These are phyloP conservation scores for Amaranthus hypochondriacus DNA, from an alignment of 148 eudicot genomes.

Conservation along the genomic window DNA sequence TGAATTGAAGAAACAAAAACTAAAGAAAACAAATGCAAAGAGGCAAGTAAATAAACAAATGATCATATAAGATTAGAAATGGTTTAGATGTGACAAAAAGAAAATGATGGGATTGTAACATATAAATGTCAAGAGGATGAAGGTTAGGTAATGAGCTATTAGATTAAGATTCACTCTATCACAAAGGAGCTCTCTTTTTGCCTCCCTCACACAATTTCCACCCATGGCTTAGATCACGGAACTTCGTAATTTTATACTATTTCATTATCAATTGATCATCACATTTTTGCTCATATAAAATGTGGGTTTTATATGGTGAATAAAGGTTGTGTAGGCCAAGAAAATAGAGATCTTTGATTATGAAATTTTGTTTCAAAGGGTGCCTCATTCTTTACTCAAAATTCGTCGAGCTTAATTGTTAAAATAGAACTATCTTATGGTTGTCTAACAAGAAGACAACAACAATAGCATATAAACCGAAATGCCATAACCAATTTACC, in stretches of 20 bases:
- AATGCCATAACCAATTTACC: conserved; percentile 8
- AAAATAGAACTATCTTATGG: conserved; percentile 6
- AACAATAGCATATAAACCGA: conserved; percentile 11
- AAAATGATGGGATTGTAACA: conserved; percentile 29
- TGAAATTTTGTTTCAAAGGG: conserved; percentile 23
- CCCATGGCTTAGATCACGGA: conserved; percentile 49
- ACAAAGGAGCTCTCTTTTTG: conserved; percentile 79
- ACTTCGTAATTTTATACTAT: conserved; percentile 15
- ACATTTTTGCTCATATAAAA: conserved; percentile 10
- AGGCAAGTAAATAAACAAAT: conserved; percentile 48
- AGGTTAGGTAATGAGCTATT: conserved; percentile 57
- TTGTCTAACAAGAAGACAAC: conserved; percentile 17
- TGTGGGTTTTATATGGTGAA: conserved; percentile 19
- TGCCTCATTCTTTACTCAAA: conserved; percentile 18
- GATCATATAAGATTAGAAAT: conserved; percentile 40
- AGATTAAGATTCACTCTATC: conserved; percentile 24
- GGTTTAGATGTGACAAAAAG: conserved; percentile 43
- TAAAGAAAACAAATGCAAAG: conserved; percentile 22
- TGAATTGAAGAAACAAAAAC: conserved; percentile 24
- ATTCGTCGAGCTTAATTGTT: conserved; percentile 2
- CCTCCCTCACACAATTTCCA: conserved; percentile 41
- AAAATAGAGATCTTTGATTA: conserved; percentile 26
- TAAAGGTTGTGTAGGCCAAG: conserved; percentile 36
- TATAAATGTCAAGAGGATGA: conserved; percentile 52
- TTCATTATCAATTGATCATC: not conserved